Evolutionary conservation across 1,284 basidiomycete genomes (phyloP).

Genomic region (Coniferiporia weirii): DNA sequence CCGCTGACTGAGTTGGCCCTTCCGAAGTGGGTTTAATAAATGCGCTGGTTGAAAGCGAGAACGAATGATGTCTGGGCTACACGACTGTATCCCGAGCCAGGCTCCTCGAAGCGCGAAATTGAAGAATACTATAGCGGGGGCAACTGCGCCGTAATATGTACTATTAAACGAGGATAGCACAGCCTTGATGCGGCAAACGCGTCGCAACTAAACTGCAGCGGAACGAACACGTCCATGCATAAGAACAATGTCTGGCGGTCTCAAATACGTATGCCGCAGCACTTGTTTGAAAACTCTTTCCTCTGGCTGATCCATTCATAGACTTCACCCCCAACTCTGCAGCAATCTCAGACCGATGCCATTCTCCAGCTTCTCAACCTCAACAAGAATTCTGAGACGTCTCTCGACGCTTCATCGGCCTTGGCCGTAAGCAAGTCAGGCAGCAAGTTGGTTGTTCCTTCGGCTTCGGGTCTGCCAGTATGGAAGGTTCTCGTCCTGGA

Average conservation of each 20-base stretch:
- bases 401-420: constrained; percentile 30
- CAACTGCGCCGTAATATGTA: not conserved
- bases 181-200: not conserved
- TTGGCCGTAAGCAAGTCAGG: constrained; percentile 35
- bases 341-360: constrained; percentile 75
- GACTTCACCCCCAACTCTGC: constrained; percentile 35
- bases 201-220: not conserved
- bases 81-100: too few relatives aligned
- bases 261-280: constrained; percentile 8
- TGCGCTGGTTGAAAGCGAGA: too few relatives aligned
- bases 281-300: not conserved
- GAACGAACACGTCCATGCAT: not conserved
- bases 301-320: not conserved
- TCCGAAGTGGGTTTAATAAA: too few relatives aligned
- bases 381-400: constrained; percentile 43
- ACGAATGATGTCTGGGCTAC: too few relatives aligned
- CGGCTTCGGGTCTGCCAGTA: constrained; percentile 68
- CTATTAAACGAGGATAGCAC: not conserved
- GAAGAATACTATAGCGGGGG: too few relatives aligned
- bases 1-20: too few relatives aligned
- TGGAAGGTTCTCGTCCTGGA: constrained; percentile 98
- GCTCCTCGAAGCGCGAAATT: too few relatives aligned
- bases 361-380: constrained; percentile 63
- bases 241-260: constrained; percentile 1
- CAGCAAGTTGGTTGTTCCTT: constrained; percentile 41